These are phyloP conservation scores for Vigna reflexopilosa DNA, from an alignment of 306 rosid species.

Conservation along the genomic window DNA sequence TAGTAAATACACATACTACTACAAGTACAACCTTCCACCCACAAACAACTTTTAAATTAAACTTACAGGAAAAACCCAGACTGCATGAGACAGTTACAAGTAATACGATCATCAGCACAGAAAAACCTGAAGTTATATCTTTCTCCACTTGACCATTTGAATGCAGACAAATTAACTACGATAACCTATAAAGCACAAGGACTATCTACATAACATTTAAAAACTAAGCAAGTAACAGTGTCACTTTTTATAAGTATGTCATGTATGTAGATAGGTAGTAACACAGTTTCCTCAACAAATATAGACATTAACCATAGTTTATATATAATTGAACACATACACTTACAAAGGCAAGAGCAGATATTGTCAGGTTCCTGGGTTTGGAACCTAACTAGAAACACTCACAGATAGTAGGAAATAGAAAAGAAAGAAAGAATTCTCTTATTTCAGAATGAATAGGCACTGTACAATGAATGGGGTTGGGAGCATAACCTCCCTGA, in stretches of 20 bases:
- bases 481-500: too few species aligned
- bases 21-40: slow-evolving; percentile 13
- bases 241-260: not conserved
- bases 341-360: not conserved
- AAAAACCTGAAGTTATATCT: not conserved
- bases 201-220: slow-evolving; percentile 15
- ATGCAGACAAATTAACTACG: slow-evolving; percentile 20
- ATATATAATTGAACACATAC: not conserved
- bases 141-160: slow-evolving; percentile 23
- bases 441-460: too few species aligned
- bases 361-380: too few species aligned
- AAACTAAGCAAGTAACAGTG: slow-evolving; percentile 4
- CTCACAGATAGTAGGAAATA: too few species aligned
- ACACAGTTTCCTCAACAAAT: slow-evolving; percentile 25
- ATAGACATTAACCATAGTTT: slow-evolving; percentile 1
- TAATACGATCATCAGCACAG: not conserved
- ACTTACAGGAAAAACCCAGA: slow-evolving; percentile 8
- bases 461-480: too few species aligned
- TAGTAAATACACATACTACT: not conserved
- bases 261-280: not conserved
- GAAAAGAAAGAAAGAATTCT: too few species aligned
- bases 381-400: too few species aligned
- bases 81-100: slow-evolving; percentile 31
- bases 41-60: slow-evolving; percentile 23
- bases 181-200: not conserved